Base-by-base conservation (phyloP, 202 grass and related monocot genomes). In the Panicum hallii region DNA sequence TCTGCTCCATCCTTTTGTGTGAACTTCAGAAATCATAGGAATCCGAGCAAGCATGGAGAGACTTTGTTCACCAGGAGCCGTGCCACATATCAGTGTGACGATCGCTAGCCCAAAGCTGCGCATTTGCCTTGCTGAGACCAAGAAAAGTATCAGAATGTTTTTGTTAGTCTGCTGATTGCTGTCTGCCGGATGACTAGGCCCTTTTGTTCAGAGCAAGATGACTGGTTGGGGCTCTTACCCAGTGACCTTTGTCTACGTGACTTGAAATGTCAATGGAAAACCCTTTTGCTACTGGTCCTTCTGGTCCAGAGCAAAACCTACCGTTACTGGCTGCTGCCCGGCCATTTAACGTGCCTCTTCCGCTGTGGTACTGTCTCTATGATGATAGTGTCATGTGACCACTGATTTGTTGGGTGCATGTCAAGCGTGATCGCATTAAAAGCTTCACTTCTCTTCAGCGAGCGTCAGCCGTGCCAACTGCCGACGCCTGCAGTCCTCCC, bases 11-110 rank as follows among this genome's bases (percentile, higher is more conserved):
- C 55, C 19, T 71, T 72, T 12, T 11, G 17, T 49, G 16, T 78
- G 72, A 78, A 67, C 40, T 78, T 58, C 47, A 90, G 88, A 90
- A 90, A 82, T 5, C 65, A 7, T 86, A 86, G 57, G 46, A 3
- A 22, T 30, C 16, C n/a, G 65, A 32, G 10, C 23, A 28, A 47
- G 26, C 58, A 11, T 22, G 77, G 63, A 56, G 64, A 53, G 7
- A 34, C 20, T 74, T 48, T 58, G 45, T 46, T 65, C 4, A 34
- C 30, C 52, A 38, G 44, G 77, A 62, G 45, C 15, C 11, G 17
- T 1, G 17, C 23, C 1, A 1, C n/a, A 6, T 67, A 3, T 15
- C 28, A 2, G 3, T 15, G 4, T 5, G 17, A 45, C 22, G 12
- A 6, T 6, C 1, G 8, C 9, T 65, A 67, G 10, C 0, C 1